phyloP scores from a whole-genome alignment of 331 rosid genomes.

The Ulmus americana region DNA sequence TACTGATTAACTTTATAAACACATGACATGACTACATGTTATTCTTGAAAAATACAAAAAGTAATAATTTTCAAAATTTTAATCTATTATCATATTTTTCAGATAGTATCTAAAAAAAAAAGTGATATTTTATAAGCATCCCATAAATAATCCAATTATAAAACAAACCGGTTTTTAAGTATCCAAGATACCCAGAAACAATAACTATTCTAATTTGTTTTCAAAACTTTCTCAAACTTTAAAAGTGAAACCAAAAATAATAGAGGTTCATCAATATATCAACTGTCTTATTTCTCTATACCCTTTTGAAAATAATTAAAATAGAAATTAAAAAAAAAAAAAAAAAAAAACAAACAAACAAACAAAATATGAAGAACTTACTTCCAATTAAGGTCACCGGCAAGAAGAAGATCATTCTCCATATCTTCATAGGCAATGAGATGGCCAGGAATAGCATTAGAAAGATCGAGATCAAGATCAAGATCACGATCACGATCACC shows the following conservation, averaged over 20 bases:
- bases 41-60: too few species aligned
- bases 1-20: too few species aligned
- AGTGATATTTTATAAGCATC: too few species aligned
- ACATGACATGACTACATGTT: too few species aligned
- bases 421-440: constrained; percentile 81
- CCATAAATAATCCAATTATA: too few species aligned
- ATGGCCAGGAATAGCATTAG: constrained; percentile 79
- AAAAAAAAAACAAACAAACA: too few species aligned
- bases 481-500: constrained; percentile 1
- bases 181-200: too few species aligned
- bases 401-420: constrained; percentile 91
- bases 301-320: neutral
- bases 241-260: neutral
- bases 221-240: neutral
- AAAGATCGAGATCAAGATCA: constrained; percentile 41
- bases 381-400: constrained; percentile 88
- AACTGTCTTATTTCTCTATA: neutral
- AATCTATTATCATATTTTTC: too few species aligned
- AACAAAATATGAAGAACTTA: constrained; percentile 21
- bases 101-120: too few species aligned
- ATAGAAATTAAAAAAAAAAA: neutral
- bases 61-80: too few species aligned
- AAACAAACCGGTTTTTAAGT: too few species aligned
- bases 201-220: neutral
- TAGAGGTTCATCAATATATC: neutral